Evolutionary conservation across 805 yeast genomes (phyloP), one percentile per base, ranked within the genome.

Genomic region (Candida maris): DNA sequence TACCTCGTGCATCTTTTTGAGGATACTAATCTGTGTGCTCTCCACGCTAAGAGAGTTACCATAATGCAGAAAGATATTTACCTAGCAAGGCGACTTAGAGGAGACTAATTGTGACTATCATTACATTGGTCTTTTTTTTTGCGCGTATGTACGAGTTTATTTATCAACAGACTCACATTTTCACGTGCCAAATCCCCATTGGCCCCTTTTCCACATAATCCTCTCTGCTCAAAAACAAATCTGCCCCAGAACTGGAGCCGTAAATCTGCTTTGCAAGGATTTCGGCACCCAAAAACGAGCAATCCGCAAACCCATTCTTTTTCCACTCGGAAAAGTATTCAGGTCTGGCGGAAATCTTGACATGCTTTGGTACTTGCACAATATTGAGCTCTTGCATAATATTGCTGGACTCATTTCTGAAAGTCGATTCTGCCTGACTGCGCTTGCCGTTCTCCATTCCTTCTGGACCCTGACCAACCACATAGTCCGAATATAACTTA

Each of bases 261-360:
- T 84, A 89, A 10, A 85, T 75, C 64, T 87, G 96, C 60, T 85
- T 87, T 14, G 95, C 77, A 29, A 86, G 81, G 32, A 89, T 84
- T 60, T 87, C 85, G 3, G 85, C 95, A 2, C 97, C 97, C 43
- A 89, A 64, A 54, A 89, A 86, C 40, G 77, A 71, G 21, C 81
- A 76, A 48, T 85, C 88, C 39, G 81, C 79, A 73, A 82, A 81
- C 1, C 91, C 88, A 25, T 63, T 61, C 57, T 77, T 77, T 62
- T 89, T 89, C 97, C 97, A 91, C 48, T 86, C 95, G 1, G 95
- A 85, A 63, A 91, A 91, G 60, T 91, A 89, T 38, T 91, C 97
- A 0, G 96, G 94, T 58, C 77, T 73, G 51, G 81, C 81, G 18
- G 80, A 77, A 33, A 78, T 55, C 46, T 74, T 77, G 38, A 89